Evolutionary conservation across 805 yeast genomes (phyloP).

Genomic region (Yarrowia alimentaria): DNA sequence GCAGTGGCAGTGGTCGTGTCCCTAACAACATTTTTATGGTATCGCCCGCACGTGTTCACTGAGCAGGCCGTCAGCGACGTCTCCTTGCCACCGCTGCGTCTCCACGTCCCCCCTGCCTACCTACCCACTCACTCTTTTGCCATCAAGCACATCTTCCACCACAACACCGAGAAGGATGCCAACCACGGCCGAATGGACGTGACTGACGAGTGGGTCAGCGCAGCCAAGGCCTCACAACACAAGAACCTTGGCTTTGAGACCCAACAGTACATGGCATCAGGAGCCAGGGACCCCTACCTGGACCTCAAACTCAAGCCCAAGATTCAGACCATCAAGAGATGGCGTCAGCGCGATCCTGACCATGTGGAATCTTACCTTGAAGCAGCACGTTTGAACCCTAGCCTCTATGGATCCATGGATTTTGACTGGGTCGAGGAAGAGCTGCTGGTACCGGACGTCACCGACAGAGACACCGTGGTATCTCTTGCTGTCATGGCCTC

Average conservation of each 20-base stretch:
- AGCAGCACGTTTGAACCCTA: constrained; percentile 45
- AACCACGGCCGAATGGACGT: constrained; percentile 52
- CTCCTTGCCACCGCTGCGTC: too few relatives aligned
- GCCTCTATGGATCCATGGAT: constrained; percentile 36
- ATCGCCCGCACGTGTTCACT: too few relatives aligned
- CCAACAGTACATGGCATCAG: constrained; percentile 1
- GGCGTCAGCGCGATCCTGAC: constrained; percentile 54
- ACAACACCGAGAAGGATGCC: constrained; percentile 50
- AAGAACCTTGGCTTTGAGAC: constrained; percentile 30
- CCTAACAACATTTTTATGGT: too few relatives aligned
- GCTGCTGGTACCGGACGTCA: constrained; percentile 66
- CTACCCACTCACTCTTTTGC: constrained; percentile 24
- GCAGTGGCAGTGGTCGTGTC: too few relatives aligned
- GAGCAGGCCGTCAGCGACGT: too few relatives aligned
- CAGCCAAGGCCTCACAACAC: constrained; percentile 29
- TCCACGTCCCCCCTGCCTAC: too few relatives aligned
- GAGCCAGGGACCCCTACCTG: constrained; percentile 26
- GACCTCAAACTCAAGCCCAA: constrained; percentile 12
- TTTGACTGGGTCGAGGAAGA: constrained; percentile 61
- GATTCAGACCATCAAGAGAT: constrained; percentile 39
- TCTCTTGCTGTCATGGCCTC: constrained; percentile 82
- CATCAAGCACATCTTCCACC: constrained; percentile 63
- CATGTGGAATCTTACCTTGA: constrained; percentile 64
- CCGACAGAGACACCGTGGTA: constrained; percentile 70
- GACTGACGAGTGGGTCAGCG: constrained; percentile 15